Conservation (phyloP, 805 yeast species). For the Cyberlindnera samutprakarnensis region DNA sequence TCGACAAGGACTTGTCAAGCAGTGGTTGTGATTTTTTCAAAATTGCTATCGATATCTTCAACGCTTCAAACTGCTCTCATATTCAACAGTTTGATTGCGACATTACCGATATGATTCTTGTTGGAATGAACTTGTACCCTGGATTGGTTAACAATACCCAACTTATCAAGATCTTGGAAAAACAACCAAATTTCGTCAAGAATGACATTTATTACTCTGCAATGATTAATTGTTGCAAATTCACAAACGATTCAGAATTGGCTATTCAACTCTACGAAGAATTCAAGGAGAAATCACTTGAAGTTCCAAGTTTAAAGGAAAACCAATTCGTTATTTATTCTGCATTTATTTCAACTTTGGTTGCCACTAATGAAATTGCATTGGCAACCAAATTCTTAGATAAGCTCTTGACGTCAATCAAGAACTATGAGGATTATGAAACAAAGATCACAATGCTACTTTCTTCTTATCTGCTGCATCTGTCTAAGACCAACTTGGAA, state of each 20-base stretch:
- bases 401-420: conserved; percentile 39
- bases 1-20: conserved; percentile 25
- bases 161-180: conserved; percentile 24
- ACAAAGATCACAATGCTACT: conserved; percentile 32
- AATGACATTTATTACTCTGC: conserved; percentile 31
- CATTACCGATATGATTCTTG: conserved; percentile 36
- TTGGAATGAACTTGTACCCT: conserved; percentile 37
- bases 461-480: conserved; percentile 35
- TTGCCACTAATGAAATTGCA: conserved; percentile 40
- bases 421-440: conserved; percentile 26
- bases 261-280: conserved; percentile 34
- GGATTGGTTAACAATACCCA: conserved; percentile 27
- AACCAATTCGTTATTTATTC: conserved; percentile 45
- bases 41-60: conserved; percentile 41
- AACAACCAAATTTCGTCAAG: conserved; percentile 19
- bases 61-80: conserved; percentile 33
- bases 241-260: conserved; percentile 29
- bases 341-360: conserved; percentile 42
- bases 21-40: conserved; percentile 41
- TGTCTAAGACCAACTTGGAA: conserved; percentile 26
- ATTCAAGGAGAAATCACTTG: conserved; percentile 21
- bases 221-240: conserved; percentile 32
- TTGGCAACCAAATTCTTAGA: conserved; percentile 53
- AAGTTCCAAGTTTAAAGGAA: conserved; percentile 16
- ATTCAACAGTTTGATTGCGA: conserved; percentile 35